These are phyloP conservation scores for Fragilariopsis cylindrus DNA, from an alignment of 108 stramenopile species.

Conservation along the genomic window DNA sequence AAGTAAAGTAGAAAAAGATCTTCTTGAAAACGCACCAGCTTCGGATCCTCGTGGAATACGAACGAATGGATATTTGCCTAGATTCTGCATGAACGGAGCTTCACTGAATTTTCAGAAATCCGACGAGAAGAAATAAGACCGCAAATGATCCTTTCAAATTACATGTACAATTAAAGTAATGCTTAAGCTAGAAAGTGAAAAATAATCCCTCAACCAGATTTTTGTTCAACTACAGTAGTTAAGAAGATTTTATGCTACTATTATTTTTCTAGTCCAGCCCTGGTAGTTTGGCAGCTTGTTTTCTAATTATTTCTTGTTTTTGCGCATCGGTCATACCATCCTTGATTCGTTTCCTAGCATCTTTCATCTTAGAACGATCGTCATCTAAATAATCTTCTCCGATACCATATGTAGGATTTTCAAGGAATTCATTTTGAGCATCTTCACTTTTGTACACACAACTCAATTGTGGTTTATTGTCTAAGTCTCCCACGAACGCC, in stretches of 20 bases:
- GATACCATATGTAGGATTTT: slow-evolving; percentile 89
- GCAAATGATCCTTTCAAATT: no score
- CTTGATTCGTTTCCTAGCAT: slow-evolving; percentile 51
- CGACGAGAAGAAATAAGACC: no score
- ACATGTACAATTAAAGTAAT: no score
- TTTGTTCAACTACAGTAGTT: no score
- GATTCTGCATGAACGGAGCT: slow-evolving; percentile 82
- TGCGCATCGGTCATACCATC: slow-evolving; percentile 73
- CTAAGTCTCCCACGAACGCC: slow-evolving; percentile 94
- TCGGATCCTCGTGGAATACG: slow-evolving; percentile 60
- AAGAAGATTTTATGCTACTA: no score
- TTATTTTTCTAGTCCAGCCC: slow-evolving; percentile 6
- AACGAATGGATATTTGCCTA: slow-evolving; percentile 50
- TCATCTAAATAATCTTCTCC: slow-evolving; percentile 94
- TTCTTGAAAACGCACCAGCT: slow-evolving; percentile 53
- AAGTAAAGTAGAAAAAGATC: slow-evolving; percentile 25
- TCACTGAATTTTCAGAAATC: slow-evolving; percentile 49
- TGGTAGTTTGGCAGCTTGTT: slow-evolving; percentile 1
- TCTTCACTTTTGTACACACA: slow-evolving; percentile 95
- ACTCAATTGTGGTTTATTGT: slow-evolving; percentile 89
- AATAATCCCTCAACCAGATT: no score
- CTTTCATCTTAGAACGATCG: slow-evolving; percentile 45
- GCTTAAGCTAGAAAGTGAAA: no score
- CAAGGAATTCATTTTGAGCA: slow-evolving; percentile 95
- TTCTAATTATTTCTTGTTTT: slow-evolving; percentile 28